Base-by-base conservation (phyloP, 768 basidiomycete genomes). In the Artomyces pyxidatus region DNA sequence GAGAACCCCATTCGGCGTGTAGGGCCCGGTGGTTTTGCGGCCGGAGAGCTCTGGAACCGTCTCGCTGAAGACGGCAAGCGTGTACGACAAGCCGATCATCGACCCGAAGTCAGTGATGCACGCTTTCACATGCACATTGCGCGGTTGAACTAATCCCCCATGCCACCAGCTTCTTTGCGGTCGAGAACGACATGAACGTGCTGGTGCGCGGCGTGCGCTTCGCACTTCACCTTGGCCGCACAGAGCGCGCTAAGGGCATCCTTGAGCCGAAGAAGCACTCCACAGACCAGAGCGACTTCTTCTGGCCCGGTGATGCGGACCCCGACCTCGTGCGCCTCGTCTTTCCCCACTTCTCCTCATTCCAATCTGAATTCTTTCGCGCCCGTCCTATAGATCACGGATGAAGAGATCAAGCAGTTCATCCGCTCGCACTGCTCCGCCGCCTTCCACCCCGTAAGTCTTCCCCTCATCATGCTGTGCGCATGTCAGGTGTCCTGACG, bases 391-490 rank as follows among this genome's bases (percentile, higher is more conserved):
- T 28, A 42, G 42, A 44, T 44, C 23, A 44, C 48, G 26, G 30
- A 49, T 26, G 48, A 49, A 5, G 51, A 51, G 35, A 47, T 48
- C 22, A 32, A 32, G 7, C 25, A 32, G 6, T 49, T 45, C 28
- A 26, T 49, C 9, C 50, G 30, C 23, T 21, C 23, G 28, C 50
- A 37, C 6, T 19, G 27, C 22, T 5, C 27, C 23, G 14, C 27
- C 2, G 37, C 29, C 27, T 42, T 42, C 56, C 70, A 71, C 52
- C 70, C 70, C 1, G 60, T 67, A 22, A 62, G 47, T 19, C 12
- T n/a, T 32, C 11, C 25, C 42, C 4, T 27, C 6, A 21, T 6
- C 21, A 43, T 23, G n/a, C 21, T 5, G n/a, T n/a, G n/a, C n/a
- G n/a, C n/a, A n/a, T n/a, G n/a, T n/a, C n/a, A n/a, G n/a, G n/a